Conservation (phyloP, 768 basidiomycete genomes). For the Amanita exitialis region DNA sequence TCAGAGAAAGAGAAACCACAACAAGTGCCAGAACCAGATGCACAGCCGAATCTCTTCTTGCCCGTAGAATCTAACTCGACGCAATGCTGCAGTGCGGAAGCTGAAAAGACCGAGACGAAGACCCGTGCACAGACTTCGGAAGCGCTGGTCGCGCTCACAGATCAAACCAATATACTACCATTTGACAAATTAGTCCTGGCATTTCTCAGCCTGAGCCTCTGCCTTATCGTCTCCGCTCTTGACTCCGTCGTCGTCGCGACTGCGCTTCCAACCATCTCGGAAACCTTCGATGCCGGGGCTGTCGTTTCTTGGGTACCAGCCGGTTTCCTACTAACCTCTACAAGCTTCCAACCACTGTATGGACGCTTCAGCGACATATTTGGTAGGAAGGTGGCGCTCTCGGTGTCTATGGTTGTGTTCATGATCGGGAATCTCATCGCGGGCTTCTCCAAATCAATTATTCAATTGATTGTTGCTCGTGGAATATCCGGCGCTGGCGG, state of each 20-base stretch:
- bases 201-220: conserved; percentile 50
- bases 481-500: conserved; percentile 64
- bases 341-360: conserved; percentile 51
- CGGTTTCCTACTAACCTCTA: conserved; percentile 58
- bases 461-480: conserved; percentile 60
- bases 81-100: not conserved
- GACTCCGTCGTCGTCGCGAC: conserved; percentile 72
- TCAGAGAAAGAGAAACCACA: not conserved
- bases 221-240: conserved; percentile 49
- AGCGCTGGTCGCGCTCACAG: conserved; percentile 29
- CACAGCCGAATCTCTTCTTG: not conserved
- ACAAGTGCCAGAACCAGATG: not conserved
- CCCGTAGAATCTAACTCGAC: not conserved
- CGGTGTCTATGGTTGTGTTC: conserved; percentile 50
- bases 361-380: conserved; percentile 61
- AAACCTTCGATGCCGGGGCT: conserved; percentile 53
- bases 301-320: conserved; percentile 67
- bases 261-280: conserved; percentile 61
- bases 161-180: conserved; percentile 71
- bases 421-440: conserved; percentile 56
- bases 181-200: conserved; percentile 52
- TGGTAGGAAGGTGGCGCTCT: conserved; percentile 51
- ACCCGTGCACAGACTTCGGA: not conserved
- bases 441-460: conserved; percentile 56
- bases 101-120: not conserved